Evolutionary conservation across 1,284 basidiomycete genomes (phyloP), one percentile per base, ranked within the genome.

Genomic region (Sanghuangporus baumii): DNA sequence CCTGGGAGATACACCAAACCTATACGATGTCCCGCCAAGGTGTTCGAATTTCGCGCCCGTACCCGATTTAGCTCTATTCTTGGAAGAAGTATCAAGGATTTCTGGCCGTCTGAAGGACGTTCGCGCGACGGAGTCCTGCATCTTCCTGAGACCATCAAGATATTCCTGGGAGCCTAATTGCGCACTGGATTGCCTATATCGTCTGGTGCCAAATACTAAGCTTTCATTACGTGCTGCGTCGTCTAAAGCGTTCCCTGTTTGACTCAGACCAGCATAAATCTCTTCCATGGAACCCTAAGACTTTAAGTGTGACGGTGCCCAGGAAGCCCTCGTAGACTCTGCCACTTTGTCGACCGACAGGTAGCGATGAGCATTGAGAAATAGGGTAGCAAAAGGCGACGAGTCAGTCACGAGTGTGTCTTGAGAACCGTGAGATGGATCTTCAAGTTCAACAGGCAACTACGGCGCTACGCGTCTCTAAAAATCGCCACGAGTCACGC

Each of bases 41-140:
- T 51, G n/a, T 50, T 26, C 57, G 16, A 59, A 59, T 59, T 59
- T 59, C 16, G 48, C 23, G 18, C 57, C 47, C 11, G 20, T 38
- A 3, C 31, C 36, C n/a, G 34, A 26, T 2, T 6, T 31, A 16
- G n/a, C 9, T n/a, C n/a, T 31, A 31, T 54, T 37, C 18, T 31
- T 37, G 9, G 7, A 26, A 6, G 31, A 12, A 16, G 9, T 37
- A 14, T 20, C 26, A 18, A 1, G 36, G 43, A 48, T 31, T 11
- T 43, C 37, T 34, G 16, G 6, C 34, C 31, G 20, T n/a, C 52
- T 36, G 34, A 54, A 54, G 14, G 52, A 54, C 18, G 52, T 37
- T 26, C 52, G 20, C 34, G 52, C 52, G 1, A 54, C 52, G 3
- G 16, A 5, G 12, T 54, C 7, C 52, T 31, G 16, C 16, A 26